phyloP scores from a whole-genome alignment of 108 stramenopile species.

The Cyclotella choctawhatcheeana region DNA sequence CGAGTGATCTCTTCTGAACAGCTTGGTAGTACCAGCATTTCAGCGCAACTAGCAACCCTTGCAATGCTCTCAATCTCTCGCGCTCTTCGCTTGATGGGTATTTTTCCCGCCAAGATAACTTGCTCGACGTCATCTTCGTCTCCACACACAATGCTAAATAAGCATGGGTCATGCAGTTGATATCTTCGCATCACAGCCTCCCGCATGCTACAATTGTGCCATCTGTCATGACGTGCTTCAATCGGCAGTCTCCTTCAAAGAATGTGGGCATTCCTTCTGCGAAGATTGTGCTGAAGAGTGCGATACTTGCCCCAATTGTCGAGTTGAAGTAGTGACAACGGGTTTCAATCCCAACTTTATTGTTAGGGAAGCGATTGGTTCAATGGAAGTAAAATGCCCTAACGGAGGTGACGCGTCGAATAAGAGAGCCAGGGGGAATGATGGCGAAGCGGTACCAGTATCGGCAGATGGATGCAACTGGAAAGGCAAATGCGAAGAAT shows the following conservation, averaged over 20 bases:
- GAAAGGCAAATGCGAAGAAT: background rate
- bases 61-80: no score
- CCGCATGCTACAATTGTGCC: background rate
- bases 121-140: no score
- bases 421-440: background rate
- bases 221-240: background rate
- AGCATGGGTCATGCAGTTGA: no score
- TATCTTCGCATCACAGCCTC: background rate
- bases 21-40: no score
- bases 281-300: background rate
- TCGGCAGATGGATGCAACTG: background rate
- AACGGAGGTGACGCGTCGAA: background rate
- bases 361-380: background rate
- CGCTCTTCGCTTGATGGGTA: no score
- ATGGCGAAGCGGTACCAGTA: background rate
- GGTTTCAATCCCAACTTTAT: background rate
- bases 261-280: background rate
- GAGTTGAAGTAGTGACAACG: background rate
- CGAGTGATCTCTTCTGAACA: no score
- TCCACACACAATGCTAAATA: no score
- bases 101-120: no score
- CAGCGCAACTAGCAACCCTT: no score
- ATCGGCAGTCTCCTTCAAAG: background rate
- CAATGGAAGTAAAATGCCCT: background rate
- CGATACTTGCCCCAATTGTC: background rate